Evolutionary conservation across 441 rosid genomes (phyloP), one percentile per base, ranked within the genome.

Genomic region (Francoa sonchifolia): DNA sequence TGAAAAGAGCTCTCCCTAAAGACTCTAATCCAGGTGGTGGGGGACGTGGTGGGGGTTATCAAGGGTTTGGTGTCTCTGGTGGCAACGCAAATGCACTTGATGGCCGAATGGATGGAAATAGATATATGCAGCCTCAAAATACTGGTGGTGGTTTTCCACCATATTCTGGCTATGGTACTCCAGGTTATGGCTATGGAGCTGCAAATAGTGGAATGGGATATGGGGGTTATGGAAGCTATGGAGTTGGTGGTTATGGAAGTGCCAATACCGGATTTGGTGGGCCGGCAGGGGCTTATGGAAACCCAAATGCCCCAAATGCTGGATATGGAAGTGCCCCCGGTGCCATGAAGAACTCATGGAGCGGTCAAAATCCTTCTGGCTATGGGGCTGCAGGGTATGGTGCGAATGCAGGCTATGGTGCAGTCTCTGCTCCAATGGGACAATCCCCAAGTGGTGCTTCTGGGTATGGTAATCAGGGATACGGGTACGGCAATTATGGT

Each of bases 1-100:
- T 64, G 15, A 64, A 64, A 33, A 56, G 61, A 25, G 69, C 69
- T 33, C 58, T 64, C 6, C 65, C 69, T 1, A 64, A 64, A 51
- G 69, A 64, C 29, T 57, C 62, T 5, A 54, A 40, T 54, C 52
- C 60, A 5, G 49, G 63, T 19, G 68, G 59, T 15, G 53, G 57
- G 29, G 48, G 57, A 25, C 60, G 64, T 8, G 36, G 60, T 18
- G 63, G 64, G 19, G 62, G 58, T 34, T 63, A 63, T 41, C 68
- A 53, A 36, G 55, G 67, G 29, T 62, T 56, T 15, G 52, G 59
- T 16, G 55, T 43, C 28, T 47, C 58, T 43, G 55, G 52, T 44
- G 50, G 36, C 19, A 66, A 66, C 52, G 20, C 44, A 26, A 42
- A 39, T 52, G 15, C 45, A 16, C 49, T 58, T 49, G 64, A 63